phyloP scores from a whole-genome alignment of 1,284 basidiomycete genomes.

The Xanthoconium separans region DNA sequence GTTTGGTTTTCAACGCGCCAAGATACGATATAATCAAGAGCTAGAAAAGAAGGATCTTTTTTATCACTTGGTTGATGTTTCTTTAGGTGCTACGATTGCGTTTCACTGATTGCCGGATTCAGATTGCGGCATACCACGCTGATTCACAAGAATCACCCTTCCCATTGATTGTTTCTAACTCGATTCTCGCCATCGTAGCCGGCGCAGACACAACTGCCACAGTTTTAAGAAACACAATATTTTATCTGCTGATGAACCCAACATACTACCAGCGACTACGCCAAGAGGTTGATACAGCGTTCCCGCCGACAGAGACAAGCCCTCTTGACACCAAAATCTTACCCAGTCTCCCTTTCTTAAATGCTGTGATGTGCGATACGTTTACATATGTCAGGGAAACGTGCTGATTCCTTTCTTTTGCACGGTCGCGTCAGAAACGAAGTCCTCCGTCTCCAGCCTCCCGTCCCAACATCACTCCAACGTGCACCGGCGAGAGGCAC shows the following conservation, averaged over 20 bases:
- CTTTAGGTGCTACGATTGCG: background rate
- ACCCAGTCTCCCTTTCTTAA: conserved; percentile 15
- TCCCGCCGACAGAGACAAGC: conserved; percentile 21
- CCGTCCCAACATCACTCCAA: conserved; percentile 36
- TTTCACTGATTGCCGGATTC: conserved; percentile 1
- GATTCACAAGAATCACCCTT: conserved; percentile 26
- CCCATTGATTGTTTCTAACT: conserved; percentile 33
- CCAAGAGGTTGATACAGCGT: conserved; percentile 19
- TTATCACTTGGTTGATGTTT: conserved; percentile 34
- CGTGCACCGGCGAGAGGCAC: conserved; percentile 32
- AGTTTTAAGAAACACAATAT: conserved; percentile 31
- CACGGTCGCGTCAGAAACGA: conserved; percentile 36
- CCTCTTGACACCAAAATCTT: conserved; percentile 18
- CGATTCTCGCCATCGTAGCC: conserved; percentile 37
- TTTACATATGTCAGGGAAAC: background rate
- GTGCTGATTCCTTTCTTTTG: background rate
- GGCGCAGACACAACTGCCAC: conserved; percentile 40
- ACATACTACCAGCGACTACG: conserved; percentile 21
- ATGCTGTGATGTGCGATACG: conserved; percentile 25
- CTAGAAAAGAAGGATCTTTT: conserved; percentile 37
- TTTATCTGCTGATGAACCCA: conserved; percentile 36
- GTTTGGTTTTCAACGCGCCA: conserved; percentile 25
- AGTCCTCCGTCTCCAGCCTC: conserved; percentile 39
- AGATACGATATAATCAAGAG: conserved; percentile 23
- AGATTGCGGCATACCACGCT: conserved; percentile 22